Evolutionary conservation across 2,329 filamentous ascomycete species (phyloP).

Genomic region (Hypoxylon sp.): DNA sequence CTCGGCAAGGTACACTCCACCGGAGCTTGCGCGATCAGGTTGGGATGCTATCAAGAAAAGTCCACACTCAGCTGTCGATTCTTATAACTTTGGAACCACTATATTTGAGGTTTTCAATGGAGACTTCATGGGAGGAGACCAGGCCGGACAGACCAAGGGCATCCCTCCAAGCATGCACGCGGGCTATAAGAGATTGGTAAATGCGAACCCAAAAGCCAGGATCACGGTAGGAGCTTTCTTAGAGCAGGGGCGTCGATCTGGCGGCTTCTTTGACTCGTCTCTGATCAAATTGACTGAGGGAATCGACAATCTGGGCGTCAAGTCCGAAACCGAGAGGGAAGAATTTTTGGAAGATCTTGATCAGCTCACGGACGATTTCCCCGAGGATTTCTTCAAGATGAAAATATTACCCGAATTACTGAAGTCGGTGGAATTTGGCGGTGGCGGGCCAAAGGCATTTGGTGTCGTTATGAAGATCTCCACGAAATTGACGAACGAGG

Average conservation of each 20-base stretch:
- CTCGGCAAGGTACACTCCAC: constrained; percentile 85
- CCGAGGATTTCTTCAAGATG: constrained; percentile 98
- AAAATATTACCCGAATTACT: constrained; percentile 94
- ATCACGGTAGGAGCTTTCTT: constrained; percentile 88
- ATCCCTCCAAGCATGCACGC: constrained; percentile 91
- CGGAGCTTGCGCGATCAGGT: constrained; percentile 87
- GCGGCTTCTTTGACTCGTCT: constrained; percentile 93
- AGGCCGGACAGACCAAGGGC: constrained; percentile 86
- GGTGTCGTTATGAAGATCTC: constrained; percentile 91
- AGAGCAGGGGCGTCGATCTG: constrained; percentile 85
- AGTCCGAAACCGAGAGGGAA: constrained; percentile 86
- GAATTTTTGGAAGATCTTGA: constrained; percentile 90
- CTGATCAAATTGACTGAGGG: constrained; percentile 93
- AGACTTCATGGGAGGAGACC: constrained; percentile 80
- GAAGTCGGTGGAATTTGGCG: constrained; percentile 99
- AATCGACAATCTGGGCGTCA: constrained; percentile 92
- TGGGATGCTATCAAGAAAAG: constrained; percentile 92
- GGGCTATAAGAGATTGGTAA: constrained; percentile 90
- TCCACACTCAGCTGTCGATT: constrained; percentile 85
- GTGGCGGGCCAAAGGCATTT: constrained; percentile 93
- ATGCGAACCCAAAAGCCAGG: constrained; percentile 89
- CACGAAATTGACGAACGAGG: constrained; percentile 86
- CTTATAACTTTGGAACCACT: constrained; percentile 87
- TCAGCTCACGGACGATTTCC: constrained; percentile 90
- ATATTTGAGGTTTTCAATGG: constrained; percentile 95